Evolutionary conservation across 2,329 filamentous ascomycete genomes (phyloP), one percentile per base, ranked within the genome.

Genomic region (Pseudocercospora pini-densiflorae): DNA sequence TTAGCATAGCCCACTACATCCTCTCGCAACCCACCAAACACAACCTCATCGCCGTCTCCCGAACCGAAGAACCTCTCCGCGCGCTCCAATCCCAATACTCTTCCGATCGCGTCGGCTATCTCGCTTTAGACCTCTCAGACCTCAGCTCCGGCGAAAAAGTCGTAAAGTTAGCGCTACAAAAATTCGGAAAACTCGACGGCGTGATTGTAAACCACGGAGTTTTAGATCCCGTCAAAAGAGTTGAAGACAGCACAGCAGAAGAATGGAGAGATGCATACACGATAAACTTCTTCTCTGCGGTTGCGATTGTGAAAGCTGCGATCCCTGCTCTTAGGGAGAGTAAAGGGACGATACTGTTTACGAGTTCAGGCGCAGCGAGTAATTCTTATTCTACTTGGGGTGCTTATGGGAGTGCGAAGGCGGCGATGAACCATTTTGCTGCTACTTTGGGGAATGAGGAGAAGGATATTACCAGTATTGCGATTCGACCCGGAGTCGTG

Each of bases 121-220:
- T 89, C 14, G 80, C 83, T 2, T 87, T 86, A n/a, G 88, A 90
- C 68, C 77, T 88, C 10, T 77, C 82, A 0, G 85, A 89, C 70
- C 76, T 83, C 27, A 79, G 77, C 0, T 76, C 90, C 29, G 86
- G 88, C 3, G 78, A 84, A 1, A 86, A 86, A 75, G 86, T 91
- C 4, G 87, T 92, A 4, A 83, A 89, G 3, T 80, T 89, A 0
- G 90, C 93, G 0, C 75, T 91, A 10, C 81, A 86, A 29, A 81
- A 86, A 0, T 98, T 71, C 51, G 54, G 92, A 77, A 84, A 82
- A 58, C 80, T 99, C 4, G 93, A 99, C 76, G 91, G 89, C 1
- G 77, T 99, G 53, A 88, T 99, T 12, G 82, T 98, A 68, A 98
- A 98, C 78, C 95, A 99, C 77, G 94, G 93, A 21, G 84, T 89